Evolutionary conservation across 2,329 filamentous ascomycete species (phyloP).

Genomic region (Akanthomyces dipterigenus): DNA sequence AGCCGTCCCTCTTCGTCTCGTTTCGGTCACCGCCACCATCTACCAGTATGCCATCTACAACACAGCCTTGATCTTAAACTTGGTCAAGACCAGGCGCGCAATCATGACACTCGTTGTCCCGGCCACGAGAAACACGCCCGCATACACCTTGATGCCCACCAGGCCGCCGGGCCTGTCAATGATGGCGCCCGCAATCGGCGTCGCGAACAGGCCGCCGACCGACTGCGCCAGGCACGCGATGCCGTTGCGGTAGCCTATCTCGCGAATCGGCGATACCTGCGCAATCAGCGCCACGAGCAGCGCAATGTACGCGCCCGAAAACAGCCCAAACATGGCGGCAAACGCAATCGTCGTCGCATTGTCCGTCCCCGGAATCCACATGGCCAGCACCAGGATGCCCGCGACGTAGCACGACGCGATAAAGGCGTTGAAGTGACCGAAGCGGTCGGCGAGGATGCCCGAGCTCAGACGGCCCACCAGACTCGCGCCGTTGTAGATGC

Average conservation of each 20-base stretch:
- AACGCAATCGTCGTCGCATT: conserved; percentile 21
- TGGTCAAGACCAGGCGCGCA: conserved; percentile 14
- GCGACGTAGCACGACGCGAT: conserved; percentile 37
- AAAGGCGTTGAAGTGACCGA: conserved; percentile 24
- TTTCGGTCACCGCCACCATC: neutral
- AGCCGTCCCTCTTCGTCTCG: neutral
- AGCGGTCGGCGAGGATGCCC: conserved; percentile 18
- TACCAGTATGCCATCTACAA: conserved; percentile 9
- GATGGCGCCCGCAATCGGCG: conserved; percentile 19
- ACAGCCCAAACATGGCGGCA: conserved; percentile 23
- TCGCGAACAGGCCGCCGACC: conserved; percentile 15
- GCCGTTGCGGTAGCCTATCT: conserved; percentile 50
- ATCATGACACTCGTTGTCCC: conserved; percentile 16
- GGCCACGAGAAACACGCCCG: conserved; percentile 15
- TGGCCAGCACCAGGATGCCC: conserved; percentile 21
- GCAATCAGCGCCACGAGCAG: conserved; percentile 22
- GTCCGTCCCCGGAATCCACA: conserved; percentile 27
- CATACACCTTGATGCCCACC: conserved; percentile 16
- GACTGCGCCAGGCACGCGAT: conserved; percentile 15
- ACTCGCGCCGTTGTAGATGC: conserved; percentile 20
- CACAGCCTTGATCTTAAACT: conserved; percentile 13
- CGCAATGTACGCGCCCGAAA: conserved; percentile 24
- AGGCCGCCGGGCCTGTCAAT: conserved; percentile 13
- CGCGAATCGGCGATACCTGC: conserved; percentile 45
- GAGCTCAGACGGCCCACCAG: conserved; percentile 19